These are phyloP conservation scores for Leishmania turanica DNA, from an alignment of 208 protist species.

Conservation along the genomic window DNA sequence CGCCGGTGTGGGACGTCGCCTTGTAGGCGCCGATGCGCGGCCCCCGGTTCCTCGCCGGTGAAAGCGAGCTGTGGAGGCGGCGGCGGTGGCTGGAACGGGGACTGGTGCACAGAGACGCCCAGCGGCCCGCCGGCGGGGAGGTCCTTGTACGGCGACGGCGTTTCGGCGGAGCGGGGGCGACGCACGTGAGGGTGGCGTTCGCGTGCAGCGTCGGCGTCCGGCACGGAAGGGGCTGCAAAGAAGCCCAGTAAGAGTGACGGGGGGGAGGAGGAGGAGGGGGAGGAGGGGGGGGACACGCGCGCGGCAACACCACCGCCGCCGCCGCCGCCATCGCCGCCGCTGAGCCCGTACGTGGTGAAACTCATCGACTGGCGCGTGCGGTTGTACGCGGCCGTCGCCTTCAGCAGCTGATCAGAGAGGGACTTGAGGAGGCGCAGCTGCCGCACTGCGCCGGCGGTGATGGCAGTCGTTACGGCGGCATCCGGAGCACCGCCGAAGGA, in stretches of 20 bases:
- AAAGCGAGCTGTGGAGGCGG: neutral
- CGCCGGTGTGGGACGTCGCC: conserved; percentile 6
- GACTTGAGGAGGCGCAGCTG: conserved; percentile 30
- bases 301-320: neutral
- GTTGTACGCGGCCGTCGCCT: conserved; percentile 31
- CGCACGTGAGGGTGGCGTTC: neutral
- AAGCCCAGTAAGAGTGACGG: conserved; percentile 14
- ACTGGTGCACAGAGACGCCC: neutral
- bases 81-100: neutral
- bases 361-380: conserved; percentile 15
- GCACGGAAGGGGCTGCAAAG: neutral
- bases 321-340: neutral
- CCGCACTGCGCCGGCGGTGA: conserved; percentile 23
- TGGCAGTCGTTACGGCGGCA: conserved; percentile 6
- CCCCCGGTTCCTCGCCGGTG: neutral
- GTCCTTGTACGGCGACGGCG: neutral
- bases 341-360: neutral
- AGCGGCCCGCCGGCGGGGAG: neutral
- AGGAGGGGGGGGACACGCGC: conserved; percentile 6
- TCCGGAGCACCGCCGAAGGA: neutral
- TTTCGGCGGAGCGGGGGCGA: neutral
- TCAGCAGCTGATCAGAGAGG: conserved; percentile 24
- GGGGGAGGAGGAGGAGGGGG: conserved; percentile 4
- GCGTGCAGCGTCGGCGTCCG: neutral
- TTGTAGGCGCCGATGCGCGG: neutral